Conservation (phyloP, 2,329 filamentous ascomycete genomes). For the Trichoderma guizhouense region DNA sequence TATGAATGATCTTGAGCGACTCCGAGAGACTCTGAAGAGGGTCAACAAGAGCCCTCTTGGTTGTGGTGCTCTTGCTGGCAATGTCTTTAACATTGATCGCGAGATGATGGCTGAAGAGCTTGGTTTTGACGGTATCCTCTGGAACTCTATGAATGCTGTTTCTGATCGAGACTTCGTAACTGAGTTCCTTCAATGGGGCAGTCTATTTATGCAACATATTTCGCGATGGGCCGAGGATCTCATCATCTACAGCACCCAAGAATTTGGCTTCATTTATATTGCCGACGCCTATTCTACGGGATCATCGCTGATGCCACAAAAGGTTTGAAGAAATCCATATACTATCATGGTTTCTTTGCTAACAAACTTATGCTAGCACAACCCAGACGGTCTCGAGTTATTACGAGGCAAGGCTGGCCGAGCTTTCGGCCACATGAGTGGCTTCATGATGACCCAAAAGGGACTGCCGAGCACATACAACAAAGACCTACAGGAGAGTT, state of each 20-base stretch:
- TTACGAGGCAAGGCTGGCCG: too few species aligned
- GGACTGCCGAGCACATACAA: slow-evolving; percentile 49
- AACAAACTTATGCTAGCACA: slow-evolving; percentile 41
- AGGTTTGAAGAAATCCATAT: not conserved
- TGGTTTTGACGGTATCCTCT: slow-evolving; percentile 70
- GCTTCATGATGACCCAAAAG: slow-evolving; percentile 55
- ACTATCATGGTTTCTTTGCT: too few species aligned
- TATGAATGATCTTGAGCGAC: not conserved
- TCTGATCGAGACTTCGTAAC: slow-evolving; percentile 78
- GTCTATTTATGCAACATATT: slow-evolving; percentile 74
- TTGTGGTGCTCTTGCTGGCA: slow-evolving; percentile 75
- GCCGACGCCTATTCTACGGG: slow-evolving; percentile 66
- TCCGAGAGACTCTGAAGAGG: slow-evolving; percentile 46
- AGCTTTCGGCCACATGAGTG: slow-evolving; percentile 73
- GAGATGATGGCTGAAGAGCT: slow-evolving; percentile 75
- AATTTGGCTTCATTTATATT: slow-evolving; percentile 75
- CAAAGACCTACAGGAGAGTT: slow-evolving; percentile 86
- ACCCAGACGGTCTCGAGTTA: slow-evolving; percentile 68
- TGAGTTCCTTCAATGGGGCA: slow-evolving; percentile 77
- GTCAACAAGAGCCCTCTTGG: slow-evolving; percentile 73
- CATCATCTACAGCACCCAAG: slow-evolving; percentile 70
- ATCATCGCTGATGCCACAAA: not conserved
- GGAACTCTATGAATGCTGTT: slow-evolving; percentile 74
- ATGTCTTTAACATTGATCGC: slow-evolving; percentile 77
- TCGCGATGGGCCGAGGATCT: slow-evolving; percentile 79